These are phyloP conservation scores for Chytriomyces sp. DNA, from an alignment of 192 early-diverging fungal species.

Conservation along the genomic window DNA sequence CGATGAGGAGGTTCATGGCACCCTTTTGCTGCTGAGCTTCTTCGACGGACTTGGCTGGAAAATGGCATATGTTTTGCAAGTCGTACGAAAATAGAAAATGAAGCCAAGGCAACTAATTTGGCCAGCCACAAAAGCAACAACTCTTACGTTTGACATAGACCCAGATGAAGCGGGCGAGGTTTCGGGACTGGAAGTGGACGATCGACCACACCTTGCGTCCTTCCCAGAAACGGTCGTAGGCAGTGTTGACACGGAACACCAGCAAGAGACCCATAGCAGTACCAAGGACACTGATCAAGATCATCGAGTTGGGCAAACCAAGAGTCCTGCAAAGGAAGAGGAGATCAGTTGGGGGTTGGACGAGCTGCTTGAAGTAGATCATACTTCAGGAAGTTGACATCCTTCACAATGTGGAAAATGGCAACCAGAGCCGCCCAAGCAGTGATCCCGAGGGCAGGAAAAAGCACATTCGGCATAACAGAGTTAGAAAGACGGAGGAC, in stretches of 20 bases:
- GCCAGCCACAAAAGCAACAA: background rate
- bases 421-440: constrained; percentile 8
- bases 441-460: constrained; percentile 3
- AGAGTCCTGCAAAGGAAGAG: background rate
- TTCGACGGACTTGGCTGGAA: constrained; percentile 5
- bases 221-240: constrained; percentile 60
- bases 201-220: constrained; percentile 85
- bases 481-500: background rate
- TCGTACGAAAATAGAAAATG: background rate
- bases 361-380: background rate
- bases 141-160: constrained; percentile 37
- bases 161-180: constrained; percentile 81
- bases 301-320: constrained; percentile 38
- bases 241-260: constrained; percentile 72
- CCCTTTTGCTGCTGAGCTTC: constrained; percentile 65
- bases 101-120: background rate
- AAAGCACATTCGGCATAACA: constrained; percentile 22
- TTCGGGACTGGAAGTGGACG: constrained; percentile 71
- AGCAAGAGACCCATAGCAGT: constrained; percentile 65
- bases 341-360: background rate
- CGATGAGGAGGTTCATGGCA: constrained; percentile 77
- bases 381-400: constrained; percentile 18
- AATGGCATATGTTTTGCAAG: background rate
- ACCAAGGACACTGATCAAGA: constrained; percentile 50
- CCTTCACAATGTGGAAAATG: constrained; percentile 19